A percentile compares a stretch with the other conserved stretches of the same genome.
Evolutionary conservation across 306 rosid species (phyloP).

Genomic region (Pterocarpus macrocarpus): DNA sequence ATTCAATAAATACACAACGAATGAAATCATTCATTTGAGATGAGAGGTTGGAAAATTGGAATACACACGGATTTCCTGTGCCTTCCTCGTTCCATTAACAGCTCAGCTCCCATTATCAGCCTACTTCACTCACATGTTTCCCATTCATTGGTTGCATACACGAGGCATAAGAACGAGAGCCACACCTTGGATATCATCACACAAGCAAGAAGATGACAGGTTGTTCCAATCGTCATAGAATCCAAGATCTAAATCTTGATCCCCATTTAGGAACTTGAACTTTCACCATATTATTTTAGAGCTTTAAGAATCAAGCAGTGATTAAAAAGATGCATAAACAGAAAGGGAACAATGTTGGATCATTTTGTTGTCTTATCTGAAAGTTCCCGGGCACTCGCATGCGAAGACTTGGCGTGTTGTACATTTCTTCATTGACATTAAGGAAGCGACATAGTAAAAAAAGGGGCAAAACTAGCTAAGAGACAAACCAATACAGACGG

Average conservation of each 20-base stretch:
- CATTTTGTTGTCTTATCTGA: conserved; percentile 40
- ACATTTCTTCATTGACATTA: conserved; percentile 27
- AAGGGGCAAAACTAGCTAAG: conserved; percentile 32
- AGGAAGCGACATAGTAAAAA: conserved; percentile 21
- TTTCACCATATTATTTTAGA: conserved; percentile 30
- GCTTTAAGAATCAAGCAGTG: conserved; percentile 14
- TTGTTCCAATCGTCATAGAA: conserved; percentile 19
- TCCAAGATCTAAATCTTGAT: conserved; percentile 20
- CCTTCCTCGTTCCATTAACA: conserved; percentile 18
- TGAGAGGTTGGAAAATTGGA: conserved; percentile 37
- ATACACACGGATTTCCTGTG: conserved; percentile 47
- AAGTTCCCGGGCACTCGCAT: conserved; percentile 31
- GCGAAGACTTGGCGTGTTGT: conserved; percentile 25
- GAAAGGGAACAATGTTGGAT: conserved; percentile 18
- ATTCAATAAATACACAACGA: conserved; percentile 13
- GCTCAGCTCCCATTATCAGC: neutral
- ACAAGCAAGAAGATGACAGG: conserved; percentile 5
- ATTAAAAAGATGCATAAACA: conserved; percentile 26
- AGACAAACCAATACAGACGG: conserved; percentile 54
- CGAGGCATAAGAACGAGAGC: conserved; percentile 2
- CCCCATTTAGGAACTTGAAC: neutral
- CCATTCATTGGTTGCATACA: conserved; percentile 40
- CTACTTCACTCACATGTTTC: conserved; percentile 46
- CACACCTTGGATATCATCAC: conserved; percentile 31
- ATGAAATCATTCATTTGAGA: conserved; percentile 36